Percentiles rank a stretch among this genome's conserved stretches.
Evolutionary conservation across 2,329 filamentous ascomycete species (phyloP).

Genomic region (Nannizzia gypsea): DNA sequence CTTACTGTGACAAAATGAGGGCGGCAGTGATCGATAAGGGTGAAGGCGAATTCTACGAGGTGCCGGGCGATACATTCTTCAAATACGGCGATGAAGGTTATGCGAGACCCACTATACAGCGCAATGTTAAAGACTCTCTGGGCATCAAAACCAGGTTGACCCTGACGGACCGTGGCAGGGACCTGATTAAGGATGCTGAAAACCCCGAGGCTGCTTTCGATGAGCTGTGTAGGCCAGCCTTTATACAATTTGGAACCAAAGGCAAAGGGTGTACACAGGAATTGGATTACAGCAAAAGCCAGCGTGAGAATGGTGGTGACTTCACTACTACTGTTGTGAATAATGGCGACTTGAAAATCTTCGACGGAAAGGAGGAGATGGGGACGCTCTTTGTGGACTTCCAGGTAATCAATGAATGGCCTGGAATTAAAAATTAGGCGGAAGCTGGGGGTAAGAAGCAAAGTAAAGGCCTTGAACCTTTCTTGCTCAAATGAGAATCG

Average conservation of each 20-base stretch:
- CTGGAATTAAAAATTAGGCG: not conserved
- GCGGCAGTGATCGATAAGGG: not conserved
- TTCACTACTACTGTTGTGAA: not conserved
- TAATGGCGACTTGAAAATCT: not conserved
- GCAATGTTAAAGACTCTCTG: not conserved
- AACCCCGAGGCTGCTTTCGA: not conserved
- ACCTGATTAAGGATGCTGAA: not conserved
- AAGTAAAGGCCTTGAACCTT: no score
- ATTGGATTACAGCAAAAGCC: not conserved
- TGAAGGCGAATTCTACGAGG: not conserved
- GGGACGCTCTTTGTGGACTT: not conserved
- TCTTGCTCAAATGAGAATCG: no score
- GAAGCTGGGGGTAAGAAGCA: not conserved
- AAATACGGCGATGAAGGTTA: not conserved
- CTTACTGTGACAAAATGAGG: constrained; percentile 5
- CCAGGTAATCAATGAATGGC: not conserved
- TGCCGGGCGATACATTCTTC: not conserved
- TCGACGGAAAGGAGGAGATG: not conserved
- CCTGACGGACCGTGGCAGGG: not conserved
- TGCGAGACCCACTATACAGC: not conserved
- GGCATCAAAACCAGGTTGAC: not conserved
- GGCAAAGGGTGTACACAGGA: constrained; percentile 5
- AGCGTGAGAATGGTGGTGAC: not conserved
- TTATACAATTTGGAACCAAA: constrained; percentile 1
- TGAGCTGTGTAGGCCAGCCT: not conserved